A percentile compares a stretch with the other conserved stretches of the same genome.
Evolutionary conservation across 2,329 filamentous ascomycete species (phyloP).

Genomic region (Endothia cerciana): DNA sequence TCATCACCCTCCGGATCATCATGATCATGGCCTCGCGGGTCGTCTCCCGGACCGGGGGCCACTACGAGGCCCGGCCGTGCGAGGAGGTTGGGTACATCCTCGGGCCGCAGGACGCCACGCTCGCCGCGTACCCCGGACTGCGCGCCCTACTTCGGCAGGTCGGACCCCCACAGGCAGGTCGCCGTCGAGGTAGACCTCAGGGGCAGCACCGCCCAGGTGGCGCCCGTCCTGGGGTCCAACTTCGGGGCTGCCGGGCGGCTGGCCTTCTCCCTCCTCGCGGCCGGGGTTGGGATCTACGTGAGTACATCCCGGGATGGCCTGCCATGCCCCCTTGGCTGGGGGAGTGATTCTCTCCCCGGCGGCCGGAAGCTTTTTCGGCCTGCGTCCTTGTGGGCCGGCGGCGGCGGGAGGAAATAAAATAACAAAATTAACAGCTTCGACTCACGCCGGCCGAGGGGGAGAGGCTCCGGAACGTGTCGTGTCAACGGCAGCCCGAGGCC

Average conservation of each 20-base stretch:
- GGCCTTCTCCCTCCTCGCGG: slow-evolving; percentile 52
- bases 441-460: slow-evolving; percentile 58
- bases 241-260: slow-evolving; percentile 61
- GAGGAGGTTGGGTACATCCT: slow-evolving; percentile 50
- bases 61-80: slow-evolving; percentile 45
- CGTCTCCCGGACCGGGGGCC: slow-evolving; percentile 37
- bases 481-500: slow-evolving; percentile 58
- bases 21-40: slow-evolving; percentile 47
- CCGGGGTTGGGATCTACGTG: slow-evolving; percentile 53
- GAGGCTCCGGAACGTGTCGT: slow-evolving; percentile 57
- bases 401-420: too few species aligned
- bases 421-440: slow-evolving; percentile 46
- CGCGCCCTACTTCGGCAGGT: slow-evolving; percentile 40
- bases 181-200: slow-evolving; percentile 42
- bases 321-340: too few species aligned
- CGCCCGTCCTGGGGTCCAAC: slow-evolving; percentile 47
- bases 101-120: slow-evolving; percentile 35
- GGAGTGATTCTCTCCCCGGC: too few species aligned
- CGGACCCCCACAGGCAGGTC: slow-evolving; percentile 34
- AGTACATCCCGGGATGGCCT: slow-evolving; percentile 30
- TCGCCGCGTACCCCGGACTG: slow-evolving; percentile 52
- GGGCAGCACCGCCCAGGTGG: slow-evolving; percentile 37
- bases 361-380: too few species aligned
- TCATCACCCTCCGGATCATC: slow-evolving; percentile 57
- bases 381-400: too few species aligned